Evolutionary conservation across 2,329 filamentous ascomycete genomes (phyloP), one percentile per base, ranked within the genome.

Genomic region (Cladosporium halotolerans): DNA sequence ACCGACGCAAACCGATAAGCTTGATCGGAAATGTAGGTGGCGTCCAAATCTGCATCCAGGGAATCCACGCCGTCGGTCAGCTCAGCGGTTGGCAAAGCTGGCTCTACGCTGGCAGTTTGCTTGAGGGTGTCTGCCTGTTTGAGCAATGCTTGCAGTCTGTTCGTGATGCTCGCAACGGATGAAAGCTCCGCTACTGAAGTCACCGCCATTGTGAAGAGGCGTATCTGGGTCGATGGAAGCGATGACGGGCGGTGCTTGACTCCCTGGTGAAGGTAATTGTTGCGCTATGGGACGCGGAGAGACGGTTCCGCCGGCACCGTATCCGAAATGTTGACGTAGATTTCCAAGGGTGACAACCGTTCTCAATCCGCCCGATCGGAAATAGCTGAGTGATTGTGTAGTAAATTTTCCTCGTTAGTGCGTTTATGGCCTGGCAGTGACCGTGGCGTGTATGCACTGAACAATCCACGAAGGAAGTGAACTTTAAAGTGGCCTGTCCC

Each of bases 1-100:
- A 96, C 82, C 18, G 88, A 79, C 33, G 85, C 83, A 66, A 83
- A 62, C 33, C 59, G 57, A 52, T 66, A 65, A 18, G 51, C 45
- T 16, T 63, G 63, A 18, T 66, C 62, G 8, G 48, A 51, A 9
- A 40, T 40, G 53, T 62, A 59, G 9, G 54, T 42, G 23, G 52
- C 57, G 18, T 62, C 60, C 11, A 69, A 49, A 28, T 61, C 63
- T 16, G 63, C 59, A 32, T 64, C 57, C 8, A 70, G 56, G 5
- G 46, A 52, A 28, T 60, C 59, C 3, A 66, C 57, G 7, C 60
- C 60, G 9, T 57, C 56, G 11, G 66, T 59, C 36, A 78, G 62
- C 43, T 72, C 69, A 6, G 70, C 64, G 1, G 68, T 64, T n/a
- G 71, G 69, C 4, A 78, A 62, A 11, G 72, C 70, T 42, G 74